Base-by-base conservation (phyloP, 2,329 filamentous ascomycete genomes). In the Fusarium sacchari region DNA sequence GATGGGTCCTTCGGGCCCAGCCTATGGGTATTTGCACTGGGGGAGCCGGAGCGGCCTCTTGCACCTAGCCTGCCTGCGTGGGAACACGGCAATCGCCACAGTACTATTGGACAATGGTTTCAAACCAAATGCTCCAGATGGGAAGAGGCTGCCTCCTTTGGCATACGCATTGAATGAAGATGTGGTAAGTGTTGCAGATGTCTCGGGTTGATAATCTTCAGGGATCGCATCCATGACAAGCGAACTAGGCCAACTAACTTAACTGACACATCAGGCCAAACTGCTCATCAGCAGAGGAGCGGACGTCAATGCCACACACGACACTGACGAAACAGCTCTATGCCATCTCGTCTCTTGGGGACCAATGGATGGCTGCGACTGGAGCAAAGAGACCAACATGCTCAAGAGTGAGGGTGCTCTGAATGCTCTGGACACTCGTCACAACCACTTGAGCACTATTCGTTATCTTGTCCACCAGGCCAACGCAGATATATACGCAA, bases 21-120 rank as follows among this genome's bases (percentile, higher is more conserved):
- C 59, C n/a, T 59, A 56, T 52, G 55, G 67, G 13, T 69, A 69
- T 30, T n/a, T 73, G 30, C 58, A 64, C 49, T 73, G 60, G 64
- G 64, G 50, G 28, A 40, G 52, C 7, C 46, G 36, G 18, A 71
- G 61, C 14, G 50, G 59, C 24, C 73, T 75, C 26, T 52, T 75
- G 42, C 72, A 75, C 36, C 28, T 75, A 28, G 52, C 72, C 14
- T 75, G 72, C 22, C 34, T 75, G n/a, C 65, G 69, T 20, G 72
- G 72, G 13, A 75, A 75, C n/a, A 73, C 66, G 18, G 66, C 69
- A 4, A 43, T 75, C 28, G 66, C 39, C 5, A 53, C 64, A 18
- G 32, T 73, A 18, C 52, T 75, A 34, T 53, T 75, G 13, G 42
- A 55, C 5, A 64, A 40, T 0, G 72, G 69, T 11, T 39, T 43